Percentiles rank a stretch among this genome's conserved stretches.
Evolutionary conservation across 2,329 filamentous ascomycete genomes (phyloP).

Genomic region (Diaporthe sp.): DNA sequence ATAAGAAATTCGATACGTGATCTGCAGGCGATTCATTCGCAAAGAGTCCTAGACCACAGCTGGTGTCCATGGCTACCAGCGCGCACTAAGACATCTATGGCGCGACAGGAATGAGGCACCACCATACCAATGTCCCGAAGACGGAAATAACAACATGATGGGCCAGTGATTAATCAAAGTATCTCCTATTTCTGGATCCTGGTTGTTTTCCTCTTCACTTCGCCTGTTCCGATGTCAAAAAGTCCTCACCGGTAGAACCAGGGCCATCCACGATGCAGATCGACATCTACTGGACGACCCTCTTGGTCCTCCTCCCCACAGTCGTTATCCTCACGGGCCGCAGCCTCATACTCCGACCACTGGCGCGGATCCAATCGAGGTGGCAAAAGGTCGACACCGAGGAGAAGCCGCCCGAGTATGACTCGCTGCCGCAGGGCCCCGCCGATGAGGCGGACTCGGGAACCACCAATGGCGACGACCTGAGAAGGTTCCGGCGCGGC

Average conservation of each 20-base stretch:
- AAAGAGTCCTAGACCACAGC: background rate
- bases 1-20: background rate
- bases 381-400: conserved; percentile 14
- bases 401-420: background rate
- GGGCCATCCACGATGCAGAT: conserved; percentile 30
- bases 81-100: background rate
- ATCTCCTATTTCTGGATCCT: too few species aligned
- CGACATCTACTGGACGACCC: conserved; percentile 37
- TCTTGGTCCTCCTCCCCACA: conserved; percentile 34
- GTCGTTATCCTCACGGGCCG: conserved; percentile 32
- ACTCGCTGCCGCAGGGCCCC: background rate
- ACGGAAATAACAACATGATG: background rate
- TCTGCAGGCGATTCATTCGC: background rate
- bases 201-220: background rate
- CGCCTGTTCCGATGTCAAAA: background rate
- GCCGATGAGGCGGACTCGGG: background rate
- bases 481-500: conserved; percentile 20
- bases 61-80: background rate
- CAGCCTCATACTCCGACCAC: conserved; percentile 9
- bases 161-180: background rate
- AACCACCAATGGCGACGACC: conserved; percentile 19
- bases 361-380: conserved; percentile 5
- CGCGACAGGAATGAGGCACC: conserved; percentile 17
- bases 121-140: background rate
- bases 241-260: background rate